A percentile compares a stretch with the other conserved stretches of the same genome.
Evolutionary conservation across 306 rosid genomes (phyloP).

Genomic region (Luffa aegyptiaca): DNA sequence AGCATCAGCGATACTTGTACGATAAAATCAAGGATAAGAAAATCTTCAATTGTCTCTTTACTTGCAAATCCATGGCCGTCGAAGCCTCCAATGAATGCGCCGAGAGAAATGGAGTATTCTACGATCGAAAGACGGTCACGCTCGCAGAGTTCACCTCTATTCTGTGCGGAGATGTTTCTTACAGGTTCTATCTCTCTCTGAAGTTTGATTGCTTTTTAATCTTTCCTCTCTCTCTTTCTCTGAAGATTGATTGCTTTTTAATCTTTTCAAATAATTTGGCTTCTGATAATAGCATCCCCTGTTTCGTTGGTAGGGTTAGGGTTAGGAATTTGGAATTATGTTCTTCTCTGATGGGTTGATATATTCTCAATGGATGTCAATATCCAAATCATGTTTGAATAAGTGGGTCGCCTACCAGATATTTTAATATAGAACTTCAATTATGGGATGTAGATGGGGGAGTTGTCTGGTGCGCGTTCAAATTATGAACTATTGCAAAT

Average conservation of each 20-base stretch:
- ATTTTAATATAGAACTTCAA: neutral
- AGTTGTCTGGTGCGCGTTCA: neutral
- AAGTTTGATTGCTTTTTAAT: neutral
- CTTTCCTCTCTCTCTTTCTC: conserved; percentile 7
- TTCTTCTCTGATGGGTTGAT: neutral
- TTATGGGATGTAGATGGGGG: neutral
- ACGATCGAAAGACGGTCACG: conserved; percentile 21
- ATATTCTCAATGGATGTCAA: neutral
- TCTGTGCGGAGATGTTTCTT: conserved; percentile 41
- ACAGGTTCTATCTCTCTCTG: conserved; percentile 41
- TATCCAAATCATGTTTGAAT: neutral
- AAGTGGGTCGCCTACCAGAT: neutral
- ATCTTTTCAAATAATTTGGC: neutral
- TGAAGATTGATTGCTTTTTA: neutral
- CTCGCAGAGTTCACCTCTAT: conserved; percentile 12
- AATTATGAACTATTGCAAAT: neutral
- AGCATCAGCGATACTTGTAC: neutral
- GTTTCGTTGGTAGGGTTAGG: neutral
- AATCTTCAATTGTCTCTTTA: neutral
- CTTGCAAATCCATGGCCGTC: neutral
- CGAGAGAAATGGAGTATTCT: conserved; percentile 23
- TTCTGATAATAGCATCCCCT: neutral
- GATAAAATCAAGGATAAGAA: no score
- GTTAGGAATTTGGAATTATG: neutral
- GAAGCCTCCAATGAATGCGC: neutral